A percentile compares a stretch with the other conserved stretches of the same genome.
Evolutionary conservation across 2,329 filamentous ascomycete species (phyloP).

Genomic region (Arthrobotrys musiformis): DNA sequence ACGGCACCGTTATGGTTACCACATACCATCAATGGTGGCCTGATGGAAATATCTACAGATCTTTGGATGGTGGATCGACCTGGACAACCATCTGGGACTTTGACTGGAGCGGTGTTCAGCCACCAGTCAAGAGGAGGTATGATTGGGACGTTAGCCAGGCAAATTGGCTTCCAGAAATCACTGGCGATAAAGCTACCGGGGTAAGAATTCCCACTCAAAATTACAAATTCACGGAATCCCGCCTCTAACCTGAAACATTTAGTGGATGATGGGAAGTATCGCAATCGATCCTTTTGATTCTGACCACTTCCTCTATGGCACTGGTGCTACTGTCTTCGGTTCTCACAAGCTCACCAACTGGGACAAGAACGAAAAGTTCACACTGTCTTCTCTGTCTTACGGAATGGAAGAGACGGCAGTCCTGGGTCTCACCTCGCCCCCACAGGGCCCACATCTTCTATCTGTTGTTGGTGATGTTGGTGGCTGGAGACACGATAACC

Average conservation of each 20-base stretch:
- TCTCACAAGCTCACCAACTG: constrained; percentile 69
- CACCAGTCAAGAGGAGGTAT: constrained; percentile 66
- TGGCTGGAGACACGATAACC: constrained; percentile 65
- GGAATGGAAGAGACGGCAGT: constrained; percentile 70
- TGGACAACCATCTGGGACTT: constrained; percentile 70
- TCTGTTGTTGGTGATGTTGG: constrained; percentile 68
- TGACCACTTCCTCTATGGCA: constrained; percentile 72
- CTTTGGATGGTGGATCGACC: constrained; percentile 68
- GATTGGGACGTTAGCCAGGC: constrained; percentile 64
- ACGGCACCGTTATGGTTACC: constrained; percentile 70
- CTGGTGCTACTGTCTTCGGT: constrained; percentile 68
- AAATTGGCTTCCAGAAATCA: constrained; percentile 45
- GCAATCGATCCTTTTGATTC: constrained; percentile 72
- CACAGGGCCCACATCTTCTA: constrained; percentile 67
- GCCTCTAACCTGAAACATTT: constrained; percentile 60
- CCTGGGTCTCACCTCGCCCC: constrained; percentile 66
- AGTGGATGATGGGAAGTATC: constrained; percentile 72
- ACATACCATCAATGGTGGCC: constrained; percentile 71
- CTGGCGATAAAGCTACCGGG: constrained; percentile 44
- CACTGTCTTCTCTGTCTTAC: constrained; percentile 67
- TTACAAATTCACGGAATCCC: constrained; percentile 60
- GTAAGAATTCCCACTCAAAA: constrained; percentile 59
- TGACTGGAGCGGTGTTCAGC: constrained; percentile 62
- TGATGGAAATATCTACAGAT: constrained; percentile 68
- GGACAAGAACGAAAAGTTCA: constrained; percentile 66